A percentile compares a stretch with the other conserved stretches of the same genome.
phyloP scores from a whole-genome alignment of 495 filamentous ascomycete species.

The Tetracladium marchalianum region DNA sequence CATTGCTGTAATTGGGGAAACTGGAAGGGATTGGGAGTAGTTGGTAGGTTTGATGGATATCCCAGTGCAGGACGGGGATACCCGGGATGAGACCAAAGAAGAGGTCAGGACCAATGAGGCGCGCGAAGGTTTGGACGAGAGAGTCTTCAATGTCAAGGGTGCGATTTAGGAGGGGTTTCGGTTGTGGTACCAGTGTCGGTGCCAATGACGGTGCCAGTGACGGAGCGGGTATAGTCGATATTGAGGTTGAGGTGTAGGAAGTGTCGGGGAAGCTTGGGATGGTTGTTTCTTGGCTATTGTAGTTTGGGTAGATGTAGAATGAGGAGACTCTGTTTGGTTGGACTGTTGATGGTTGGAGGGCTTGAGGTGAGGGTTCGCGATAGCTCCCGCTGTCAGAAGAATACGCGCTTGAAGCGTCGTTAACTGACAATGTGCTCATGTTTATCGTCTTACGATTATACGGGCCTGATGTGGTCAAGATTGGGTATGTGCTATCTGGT shows the following conservation, averaged over 20 bases:
- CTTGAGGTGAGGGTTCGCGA: no score
- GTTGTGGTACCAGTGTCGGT: not conserved
- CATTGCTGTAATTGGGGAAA: conserved; percentile 9
- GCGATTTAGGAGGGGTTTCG: conserved; percentile 7
- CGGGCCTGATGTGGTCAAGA: no score
- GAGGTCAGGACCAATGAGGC: conserved; percentile 17
- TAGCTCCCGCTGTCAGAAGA: no score
- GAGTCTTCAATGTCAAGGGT: conserved; percentile 15
- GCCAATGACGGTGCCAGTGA: no score
- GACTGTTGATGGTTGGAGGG: not conserved
- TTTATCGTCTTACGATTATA: no score
- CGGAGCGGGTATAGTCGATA: no score
- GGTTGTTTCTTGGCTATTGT: not conserved
- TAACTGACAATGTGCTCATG: no score
- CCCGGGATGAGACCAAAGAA: conserved; percentile 13
- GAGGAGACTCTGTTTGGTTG: conserved; percentile 1
- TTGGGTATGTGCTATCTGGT: no score
- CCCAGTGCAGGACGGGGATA: conserved; percentile 17
- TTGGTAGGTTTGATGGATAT: conserved; percentile 13
- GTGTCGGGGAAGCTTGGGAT: not conserved
- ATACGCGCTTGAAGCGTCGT: no score
- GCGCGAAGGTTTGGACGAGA: conserved; percentile 37
- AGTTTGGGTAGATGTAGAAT: not conserved
- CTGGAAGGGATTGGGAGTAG: conserved; percentile 6
- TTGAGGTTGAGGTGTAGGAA: not conserved